phyloP scores from a whole-genome alignment of 129 eudicot species.

The Saposhnikovia divaricata region DNA sequence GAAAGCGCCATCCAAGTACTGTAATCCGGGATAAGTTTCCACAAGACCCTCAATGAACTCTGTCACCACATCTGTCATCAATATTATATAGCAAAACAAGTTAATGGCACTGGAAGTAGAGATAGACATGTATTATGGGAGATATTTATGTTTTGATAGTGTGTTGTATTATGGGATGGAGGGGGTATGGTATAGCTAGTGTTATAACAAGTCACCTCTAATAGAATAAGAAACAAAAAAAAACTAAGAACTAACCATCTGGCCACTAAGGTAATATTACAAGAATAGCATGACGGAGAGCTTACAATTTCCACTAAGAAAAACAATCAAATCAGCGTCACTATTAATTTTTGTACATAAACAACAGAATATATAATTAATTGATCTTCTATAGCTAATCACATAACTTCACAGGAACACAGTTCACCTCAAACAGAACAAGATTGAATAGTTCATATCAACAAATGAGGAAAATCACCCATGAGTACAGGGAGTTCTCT shows the following conservation, averaged over 20 bases:
- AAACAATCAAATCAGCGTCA: background rate
- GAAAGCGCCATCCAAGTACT: conserved; percentile 95
- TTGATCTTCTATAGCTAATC: too few relatives aligned
- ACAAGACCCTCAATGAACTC: conserved; percentile 97
- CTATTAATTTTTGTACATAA: too few relatives aligned
- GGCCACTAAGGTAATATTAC: background rate
- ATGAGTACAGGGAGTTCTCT: too few relatives aligned
- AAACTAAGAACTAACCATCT: background rate
- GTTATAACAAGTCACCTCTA: background rate
- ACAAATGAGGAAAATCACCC: too few relatives aligned
- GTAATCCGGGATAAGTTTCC: conserved; percentile 97
- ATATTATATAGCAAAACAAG: background rate
- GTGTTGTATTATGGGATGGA: background rate
- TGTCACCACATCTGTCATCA: conserved; percentile 80
- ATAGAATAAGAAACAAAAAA: background rate
- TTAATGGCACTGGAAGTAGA: background rate
- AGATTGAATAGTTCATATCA: too few relatives aligned
- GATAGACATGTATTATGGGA: background rate
- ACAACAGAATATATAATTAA: too few relatives aligned
- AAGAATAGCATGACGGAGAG: background rate
- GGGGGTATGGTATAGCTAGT: background rate
- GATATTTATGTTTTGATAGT: background rate
- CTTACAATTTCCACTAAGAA: background rate
- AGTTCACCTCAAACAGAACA: too few relatives aligned
- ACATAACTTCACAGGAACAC: too few relatives aligned